A percentile compares a stretch with the other conserved stretches of the same genome.
These are phyloP conservation scores for Blastocystis sp. DNA, from an alignment of 352 stramenopile genomes.

Conservation along the genomic window DNA sequence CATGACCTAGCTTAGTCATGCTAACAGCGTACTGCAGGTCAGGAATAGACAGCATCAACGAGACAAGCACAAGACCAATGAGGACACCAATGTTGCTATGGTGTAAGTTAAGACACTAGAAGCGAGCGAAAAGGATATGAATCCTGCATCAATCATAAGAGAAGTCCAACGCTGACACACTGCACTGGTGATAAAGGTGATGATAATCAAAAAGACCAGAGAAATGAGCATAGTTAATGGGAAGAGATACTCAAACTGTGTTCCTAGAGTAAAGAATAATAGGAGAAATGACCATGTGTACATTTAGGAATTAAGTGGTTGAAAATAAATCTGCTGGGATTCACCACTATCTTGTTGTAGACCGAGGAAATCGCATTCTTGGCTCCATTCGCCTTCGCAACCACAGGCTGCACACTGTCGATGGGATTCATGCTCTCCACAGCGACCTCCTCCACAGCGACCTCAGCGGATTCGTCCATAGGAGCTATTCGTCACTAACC, in stretches of 20 bases:
- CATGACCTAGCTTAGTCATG: not conserved
- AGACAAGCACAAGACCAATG: not conserved
- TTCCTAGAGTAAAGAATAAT: not conserved
- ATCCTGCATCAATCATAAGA: not conserved
- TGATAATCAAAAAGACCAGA: not conserved
- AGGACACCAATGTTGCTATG: not conserved
- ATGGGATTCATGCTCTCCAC: not conserved
- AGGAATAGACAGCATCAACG: not conserved
- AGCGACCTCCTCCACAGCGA: not conserved
- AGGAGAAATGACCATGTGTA: not conserved
- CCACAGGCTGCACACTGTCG: not conserved
- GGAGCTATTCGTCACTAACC: not conserved
- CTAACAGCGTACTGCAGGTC: not conserved
- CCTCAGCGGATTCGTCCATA: not conserved
- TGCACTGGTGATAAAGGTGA: slow-evolving; percentile 3
- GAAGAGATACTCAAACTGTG: slow-evolving; percentile 30
- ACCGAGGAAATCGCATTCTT: not conserved
- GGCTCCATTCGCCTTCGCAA: not conserved
- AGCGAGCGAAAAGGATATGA: not conserved
- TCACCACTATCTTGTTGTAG: not conserved
- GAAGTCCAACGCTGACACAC: slow-evolving; percentile 1
- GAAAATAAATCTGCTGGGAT: not conserved
- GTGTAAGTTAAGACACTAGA: not conserved
- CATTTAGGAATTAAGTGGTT: slow-evolving; percentile 30
- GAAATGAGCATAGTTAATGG: not conserved